Conservation (phyloP, 176 grass and related monocot genomes). For the Chloris gayana region DNA sequence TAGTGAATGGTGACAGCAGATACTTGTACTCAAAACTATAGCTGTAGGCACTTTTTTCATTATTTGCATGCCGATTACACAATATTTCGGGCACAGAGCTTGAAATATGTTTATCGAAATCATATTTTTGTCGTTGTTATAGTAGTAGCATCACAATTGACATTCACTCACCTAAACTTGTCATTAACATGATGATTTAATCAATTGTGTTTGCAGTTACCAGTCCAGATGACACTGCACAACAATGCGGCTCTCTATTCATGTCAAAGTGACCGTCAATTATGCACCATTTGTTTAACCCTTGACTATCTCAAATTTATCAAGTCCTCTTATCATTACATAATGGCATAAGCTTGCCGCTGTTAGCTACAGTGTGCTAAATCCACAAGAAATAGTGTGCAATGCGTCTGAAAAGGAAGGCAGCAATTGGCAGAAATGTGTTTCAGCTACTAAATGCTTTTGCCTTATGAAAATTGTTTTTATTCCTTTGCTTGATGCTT, state of each 20-base stretch:
- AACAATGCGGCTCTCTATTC: constrained; percentile 86
- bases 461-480: background rate
- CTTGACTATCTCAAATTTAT: constrained; percentile 6
- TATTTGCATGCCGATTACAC: background rate
- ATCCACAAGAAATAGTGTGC: background rate
- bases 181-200: background rate
- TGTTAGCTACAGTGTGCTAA: background rate
- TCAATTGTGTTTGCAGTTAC: constrained; percentile 62
- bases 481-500: too few species aligned
- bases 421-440: background rate
- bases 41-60: background rate
- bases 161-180: background rate
- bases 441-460: background rate
- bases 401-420: too few species aligned
- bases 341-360: constrained; percentile 4
- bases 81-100: background rate
- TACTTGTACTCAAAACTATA: background rate
- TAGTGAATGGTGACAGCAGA: background rate
- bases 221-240: constrained; percentile 76
- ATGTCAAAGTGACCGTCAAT: constrained; percentile 59
- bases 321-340: background rate
- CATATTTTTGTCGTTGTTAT: background rate
- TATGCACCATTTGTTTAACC: background rate
- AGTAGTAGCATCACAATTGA: constrained; percentile 9
- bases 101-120: background rate